phyloP scores from a whole-genome alignment of 2,329 filamentous ascomycete species.

The Ceratocystis ficicola region DNA sequence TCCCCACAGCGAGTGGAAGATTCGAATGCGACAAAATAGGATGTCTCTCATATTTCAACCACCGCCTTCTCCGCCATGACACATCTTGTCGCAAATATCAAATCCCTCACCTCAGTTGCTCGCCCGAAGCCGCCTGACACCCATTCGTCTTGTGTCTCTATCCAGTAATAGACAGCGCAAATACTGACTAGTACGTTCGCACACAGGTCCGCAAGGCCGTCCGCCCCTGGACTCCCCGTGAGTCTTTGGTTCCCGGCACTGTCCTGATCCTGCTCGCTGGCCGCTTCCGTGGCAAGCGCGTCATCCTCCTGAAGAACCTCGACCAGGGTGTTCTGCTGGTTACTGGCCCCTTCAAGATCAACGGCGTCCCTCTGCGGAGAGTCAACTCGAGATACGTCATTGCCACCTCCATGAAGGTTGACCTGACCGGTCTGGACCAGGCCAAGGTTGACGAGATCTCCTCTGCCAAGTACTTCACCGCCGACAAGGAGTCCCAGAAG shows the following conservation, averaged over 20 bases:
- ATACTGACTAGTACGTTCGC: conserved; percentile 18
- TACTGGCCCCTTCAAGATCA: conserved; percentile 99
- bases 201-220: conserved; percentile 83
- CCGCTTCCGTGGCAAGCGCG: conserved; percentile 99
- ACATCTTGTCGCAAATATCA: neutral
- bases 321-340: conserved; percentile 96
- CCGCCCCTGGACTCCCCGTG: conserved; percentile 74
- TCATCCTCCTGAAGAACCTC: conserved; percentile 96
- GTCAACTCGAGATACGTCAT: conserved; percentile 92
- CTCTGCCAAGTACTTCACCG: conserved; percentile 83
- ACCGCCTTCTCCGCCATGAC: too few species aligned
- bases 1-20: neutral
- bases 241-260: conserved; percentile 84
- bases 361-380: conserved; percentile 92
- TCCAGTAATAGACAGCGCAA: conserved; percentile 5
- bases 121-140: neutral
- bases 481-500: conserved; percentile 92
- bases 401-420: conserved; percentile 74
- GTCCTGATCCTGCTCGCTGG: conserved; percentile 98
- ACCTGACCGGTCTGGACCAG: conserved; percentile 73
- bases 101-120: conserved; percentile 1
- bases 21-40: neutral
- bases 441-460: conserved; percentile 75
- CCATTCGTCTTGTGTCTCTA: neutral
- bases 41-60: neutral